Conservation (phyloP, 257 asterid genomes). For the Solanum clarkiae region DNA sequence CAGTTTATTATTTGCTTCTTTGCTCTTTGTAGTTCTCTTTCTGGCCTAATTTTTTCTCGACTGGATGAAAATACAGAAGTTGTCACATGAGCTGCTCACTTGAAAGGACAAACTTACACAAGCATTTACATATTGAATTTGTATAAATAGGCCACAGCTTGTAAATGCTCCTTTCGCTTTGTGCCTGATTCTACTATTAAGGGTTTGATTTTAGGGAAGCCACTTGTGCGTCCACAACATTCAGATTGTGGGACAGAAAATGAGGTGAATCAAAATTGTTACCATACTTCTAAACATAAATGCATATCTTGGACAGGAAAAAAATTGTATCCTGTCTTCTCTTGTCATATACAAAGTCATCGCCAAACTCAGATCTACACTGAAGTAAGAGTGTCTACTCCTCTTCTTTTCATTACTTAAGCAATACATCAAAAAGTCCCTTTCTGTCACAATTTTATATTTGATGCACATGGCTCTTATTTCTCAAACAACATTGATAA, state of each 20-base stretch:
- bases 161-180: background rate
- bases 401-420: background rate
- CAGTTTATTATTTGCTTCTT: conserved; percentile 67
- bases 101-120: background rate
- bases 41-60: conserved; percentile 93
- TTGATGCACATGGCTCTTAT: background rate
- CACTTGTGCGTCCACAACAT: background rate
- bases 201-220: background rate
- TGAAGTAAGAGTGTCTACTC: background rate
- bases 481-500: background rate
- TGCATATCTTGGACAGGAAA: background rate
- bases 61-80: conserved; percentile 26
- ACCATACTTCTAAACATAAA: background rate
- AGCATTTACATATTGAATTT: background rate
- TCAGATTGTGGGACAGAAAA: background rate
- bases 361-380: background rate
- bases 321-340: background rate
- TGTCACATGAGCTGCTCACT: conserved; percentile 1
- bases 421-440: background rate
- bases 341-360: background rate
- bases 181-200: background rate
- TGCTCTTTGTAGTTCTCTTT: conserved; percentile 80
- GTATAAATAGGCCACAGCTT: background rate
- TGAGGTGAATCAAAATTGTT: background rate
- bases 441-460: background rate